phyloP scores from a whole-genome alignment of 345 rosid genomes.

The Theobroma cacao region DNA sequence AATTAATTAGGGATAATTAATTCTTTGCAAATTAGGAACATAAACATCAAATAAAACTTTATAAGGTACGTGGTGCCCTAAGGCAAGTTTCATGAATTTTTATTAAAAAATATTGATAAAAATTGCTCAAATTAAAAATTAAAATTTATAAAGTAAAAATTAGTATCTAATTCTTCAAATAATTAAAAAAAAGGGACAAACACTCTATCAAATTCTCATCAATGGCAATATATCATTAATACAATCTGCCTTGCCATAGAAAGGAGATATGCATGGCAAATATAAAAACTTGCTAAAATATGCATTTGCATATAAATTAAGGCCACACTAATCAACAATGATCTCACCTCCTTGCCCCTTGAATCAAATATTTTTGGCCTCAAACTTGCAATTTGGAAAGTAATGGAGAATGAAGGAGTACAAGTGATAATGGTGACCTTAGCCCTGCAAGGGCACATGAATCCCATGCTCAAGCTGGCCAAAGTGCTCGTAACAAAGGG shows the following conservation, averaged over 20 bases:
- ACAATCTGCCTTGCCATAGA: not conserved
- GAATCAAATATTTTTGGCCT: not conserved
- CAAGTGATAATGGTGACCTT: constrained; percentile 50
- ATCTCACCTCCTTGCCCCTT: not conserved
- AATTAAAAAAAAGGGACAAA: not conserved
- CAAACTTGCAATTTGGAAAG: not conserved
- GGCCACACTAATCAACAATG: not conserved
- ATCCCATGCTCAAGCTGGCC: constrained; percentile 48
- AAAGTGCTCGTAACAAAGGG: constrained; percentile 38
- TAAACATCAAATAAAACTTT: too few species aligned
- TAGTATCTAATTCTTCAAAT: too few species aligned
- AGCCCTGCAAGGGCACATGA: constrained; percentile 45
- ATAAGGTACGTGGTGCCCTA: too few species aligned
- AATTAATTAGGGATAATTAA: too few species aligned
- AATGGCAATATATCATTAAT: not conserved
- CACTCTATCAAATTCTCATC: not conserved
- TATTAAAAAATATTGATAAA: too few species aligned
- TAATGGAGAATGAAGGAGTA: constrained; percentile 17
- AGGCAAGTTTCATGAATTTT: too few species aligned
- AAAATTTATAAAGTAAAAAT: too few species aligned
- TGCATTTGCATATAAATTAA: not conserved
- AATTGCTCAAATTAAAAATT: too few species aligned
- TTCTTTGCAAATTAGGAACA: too few species aligned
- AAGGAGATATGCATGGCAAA: not conserved
- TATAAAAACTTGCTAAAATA: not conserved